Conservation (phyloP, 768 basidiomycete species). For the Albatrellus ellisii region DNA sequence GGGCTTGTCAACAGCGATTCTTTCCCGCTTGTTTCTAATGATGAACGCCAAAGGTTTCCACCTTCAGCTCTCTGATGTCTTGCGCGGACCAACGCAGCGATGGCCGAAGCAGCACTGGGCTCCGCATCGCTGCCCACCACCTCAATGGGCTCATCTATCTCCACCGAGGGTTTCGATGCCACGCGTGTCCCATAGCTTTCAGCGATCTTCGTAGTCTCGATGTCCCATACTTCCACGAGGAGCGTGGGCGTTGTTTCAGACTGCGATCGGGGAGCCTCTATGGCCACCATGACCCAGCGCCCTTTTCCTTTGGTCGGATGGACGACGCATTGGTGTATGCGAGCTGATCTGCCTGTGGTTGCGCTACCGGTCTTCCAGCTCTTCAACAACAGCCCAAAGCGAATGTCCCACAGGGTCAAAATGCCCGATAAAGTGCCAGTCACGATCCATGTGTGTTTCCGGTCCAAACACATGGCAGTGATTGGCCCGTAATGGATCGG, state of each 20-base stretch:
- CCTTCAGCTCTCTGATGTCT: constrained; percentile 30
- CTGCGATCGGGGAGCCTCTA: constrained; percentile 31
- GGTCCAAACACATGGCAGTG: constrained; percentile 73
- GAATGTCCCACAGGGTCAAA: constrained; percentile 87
- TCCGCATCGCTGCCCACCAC: constrained; percentile 42
- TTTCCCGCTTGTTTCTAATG: constrained; percentile 18
- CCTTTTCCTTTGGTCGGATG: constrained; percentile 85
- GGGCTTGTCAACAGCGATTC: constrained; percentile 27
- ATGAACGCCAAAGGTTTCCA: constrained; percentile 10
- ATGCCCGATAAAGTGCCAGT: constrained; percentile 80
- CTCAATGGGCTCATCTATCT: constrained; percentile 40
- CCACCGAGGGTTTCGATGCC: constrained; percentile 29
- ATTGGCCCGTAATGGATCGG: constrained; percentile 82
- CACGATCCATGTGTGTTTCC: constrained; percentile 77
- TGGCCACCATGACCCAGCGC: constrained; percentile 80
- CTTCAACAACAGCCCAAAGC: constrained; percentile 81
- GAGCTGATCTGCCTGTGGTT: constrained; percentile 35
- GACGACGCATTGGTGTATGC: constrained; percentile 61
- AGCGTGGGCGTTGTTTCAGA: constrained; percentile 24
- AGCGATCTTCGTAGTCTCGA: constrained; percentile 67
- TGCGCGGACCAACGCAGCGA: constrained; percentile 68
- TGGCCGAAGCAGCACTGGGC: constrained; percentile 54
- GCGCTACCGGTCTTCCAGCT: constrained; percentile 70
- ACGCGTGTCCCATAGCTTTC: constrained; percentile 63
- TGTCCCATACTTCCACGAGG: constrained; percentile 85